Base-by-base conservation (phyloP, 306 rosid species). In the Prinsepia uniflora region DNA sequence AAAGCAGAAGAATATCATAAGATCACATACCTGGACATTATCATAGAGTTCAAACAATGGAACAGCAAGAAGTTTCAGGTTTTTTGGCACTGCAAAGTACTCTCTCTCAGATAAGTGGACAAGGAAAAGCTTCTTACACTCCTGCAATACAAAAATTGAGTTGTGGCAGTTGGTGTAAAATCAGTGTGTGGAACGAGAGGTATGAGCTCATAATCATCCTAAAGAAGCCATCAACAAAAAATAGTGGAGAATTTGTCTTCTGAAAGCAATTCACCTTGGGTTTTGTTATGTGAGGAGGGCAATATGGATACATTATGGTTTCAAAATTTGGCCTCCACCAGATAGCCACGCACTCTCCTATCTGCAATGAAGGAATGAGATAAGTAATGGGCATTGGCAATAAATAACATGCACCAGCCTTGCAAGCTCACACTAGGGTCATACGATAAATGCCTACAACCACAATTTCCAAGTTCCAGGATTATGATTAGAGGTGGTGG, bases 291-390 rank as follows among this genome's bases (percentile, higher is more conserved):
- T 95, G 97, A 72, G 99, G 96, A 76, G 99, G 99, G 70, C 99
- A 95, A 76, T 95, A 91, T 36, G 99, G 99, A 71, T 91, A 95
- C 99, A 95, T 91, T 22, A 89, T 88, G 76, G 96, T 95, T 76
- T 95, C 99, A 75, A 95, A 95, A 81, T 95, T 95, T 71, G 97
- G 99, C 79, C 99, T 91, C 99, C 99, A 95, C 99, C 99, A 95
- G 84, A 77, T 91, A 30, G 99, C 97, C 73, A 95, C 99, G 59
- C 99, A 91, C 66, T 95, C 99, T 67, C 99, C 97, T 50, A 91
- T 91, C 99, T 95, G 95, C 82, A 78, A 56, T 59, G 63, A 43
- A 43, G 68, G 41, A 18, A 55, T 56, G 53, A 40, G 55, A 14
- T 63, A 63, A 61, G 50, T 14, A 61, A 74, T 14, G 70, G 74